Evolutionary conservation across 768 basidiomycete species (phyloP), one percentile per base, ranked within the genome.

Genomic region (Xerocomellus chrysenteron): DNA sequence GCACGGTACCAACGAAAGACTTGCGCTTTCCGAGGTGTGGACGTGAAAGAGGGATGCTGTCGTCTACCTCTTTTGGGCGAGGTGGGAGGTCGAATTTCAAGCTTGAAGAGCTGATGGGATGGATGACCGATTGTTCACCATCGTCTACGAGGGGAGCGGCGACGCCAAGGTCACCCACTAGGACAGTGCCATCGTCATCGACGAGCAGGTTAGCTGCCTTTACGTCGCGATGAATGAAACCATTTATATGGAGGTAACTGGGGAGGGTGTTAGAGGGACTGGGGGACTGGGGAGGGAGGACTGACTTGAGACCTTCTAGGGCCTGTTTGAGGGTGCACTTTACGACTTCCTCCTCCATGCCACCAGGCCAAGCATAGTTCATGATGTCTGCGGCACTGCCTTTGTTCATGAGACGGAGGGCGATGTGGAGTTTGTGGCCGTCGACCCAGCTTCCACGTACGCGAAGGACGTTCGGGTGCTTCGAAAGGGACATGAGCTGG

Each of bases 161-260:
- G 26, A 96, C 94, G 5, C 95, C 95, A 35, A 98, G 81, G 72
- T 98, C 95, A 35, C 93, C 94, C 13, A 97, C 75, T 4, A 98
- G 81, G 33, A 97, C 92, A 0, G 90, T 94, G 49, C 92, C 91
- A 59, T 92, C 88, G 58, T 94, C 88, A 62, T 95, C 93, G 51
- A 96, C 84, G 47, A 98, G 86, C 11, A 98, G 79, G 67, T 98
- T 98, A 13, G 92, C 95, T 4, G 93, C 92, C 73, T 98, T 98
- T 65, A 98, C 72, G 66, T 98, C 95, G 28, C 95, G 84, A 68
- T 98, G 92, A n/a, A 93, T 89, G 68, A 92, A 90, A 0, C 90
- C 91, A 58, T 94, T 95, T 52, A 82, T 79, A 65, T 95, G 92
- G n/a, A 94, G 80, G 62, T 94, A 93, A 62, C 89, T 92, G 24